Evolutionary conservation across 73 alveolate species (phyloP), one percentile per base, ranked within the genome.

Genomic region (Tetrahymena thermophila): DNA sequence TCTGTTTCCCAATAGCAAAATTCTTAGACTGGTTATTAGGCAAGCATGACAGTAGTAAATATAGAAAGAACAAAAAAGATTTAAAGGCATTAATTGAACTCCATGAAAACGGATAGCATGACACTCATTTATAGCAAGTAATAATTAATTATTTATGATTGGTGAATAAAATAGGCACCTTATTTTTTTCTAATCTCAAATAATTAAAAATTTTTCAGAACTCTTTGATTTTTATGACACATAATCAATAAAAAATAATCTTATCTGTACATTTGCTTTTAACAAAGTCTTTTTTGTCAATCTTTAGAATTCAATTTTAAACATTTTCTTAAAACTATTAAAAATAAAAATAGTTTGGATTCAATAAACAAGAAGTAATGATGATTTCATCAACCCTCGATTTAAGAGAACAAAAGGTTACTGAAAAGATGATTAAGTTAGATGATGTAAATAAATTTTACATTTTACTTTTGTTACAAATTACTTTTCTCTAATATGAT

Each of bases 21-120:
- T 96, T 97, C 58, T 96, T 97, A 97, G 99, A 97, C 96, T 94
- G 95, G 95, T 95, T 97, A 21, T 95, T 97, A 56, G 99, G 99
- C 28, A 97, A 96, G 34, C 98, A 97, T 44, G 97, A 96, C 1
- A 96, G 97, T 94, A 94, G 94, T 93, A 96, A 98, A 96, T 97
- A 96, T 96, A 94, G 97, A 85, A 97, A 97, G 57, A 89, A 93
- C 93, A 38, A 50, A 35, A 95, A 95, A 50, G 99, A 97, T 96
- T 85, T 97, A 55, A 97, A 97, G 96, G 97, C 98, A 43, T 83
- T 97, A 5, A 94, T 97, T 35, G 97, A 97, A 84, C 96, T 97
- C 28, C 99, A 97, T 96, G 97, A 96, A 10, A 93, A 95, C 83
- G 96, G 94, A 71, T 94, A 93, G 58, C 95, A 85, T 94, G 94